Percentiles rank a stretch among this genome's conserved stretches.
Conservation (phyloP, 345 rosid species). For the Citropsis articulata region DNA sequence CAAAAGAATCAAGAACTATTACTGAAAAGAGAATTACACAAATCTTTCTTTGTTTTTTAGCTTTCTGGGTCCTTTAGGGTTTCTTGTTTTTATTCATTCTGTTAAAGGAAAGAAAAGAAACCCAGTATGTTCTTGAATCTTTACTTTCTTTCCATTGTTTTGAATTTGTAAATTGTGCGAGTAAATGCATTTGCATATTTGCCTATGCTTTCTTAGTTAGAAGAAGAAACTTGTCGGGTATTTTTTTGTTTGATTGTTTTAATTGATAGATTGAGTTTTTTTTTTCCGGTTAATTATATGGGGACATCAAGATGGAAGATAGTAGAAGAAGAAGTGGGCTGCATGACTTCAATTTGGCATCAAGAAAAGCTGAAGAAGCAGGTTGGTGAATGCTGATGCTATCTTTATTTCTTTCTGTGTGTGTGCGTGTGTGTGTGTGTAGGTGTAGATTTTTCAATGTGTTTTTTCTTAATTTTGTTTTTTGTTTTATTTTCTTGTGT, state of each 20-base stretch:
- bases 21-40: background rate
- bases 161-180: background rate
- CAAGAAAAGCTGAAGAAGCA: constrained; percentile 93
- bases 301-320: constrained; percentile 42
- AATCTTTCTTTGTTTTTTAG: background rate
- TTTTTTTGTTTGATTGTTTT: background rate
- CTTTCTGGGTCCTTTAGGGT: background rate
- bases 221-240: background rate
- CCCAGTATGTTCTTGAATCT: constrained; percentile 8
- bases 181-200: background rate
- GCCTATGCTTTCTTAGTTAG: too few species aligned
- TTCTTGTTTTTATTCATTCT: background rate
- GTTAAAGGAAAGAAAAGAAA: background rate
- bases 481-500: background rate
- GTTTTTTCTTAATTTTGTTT: background rate
- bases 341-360: constrained; percentile 64
- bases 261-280: background rate
- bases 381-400: constrained; percentile 33
- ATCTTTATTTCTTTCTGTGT: background rate
- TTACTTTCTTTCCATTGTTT: background rate
- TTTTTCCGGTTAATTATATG: background rate
- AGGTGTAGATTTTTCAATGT: background rate
- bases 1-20: too few species aligned
- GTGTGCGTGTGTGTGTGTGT: background rate
- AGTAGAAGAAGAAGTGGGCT: constrained; percentile 38